Percentiles rank a stretch among this genome's conserved stretches.
Conservation (phyloP, 148 eudicot species). For the Gaultheria prostrata region DNA sequence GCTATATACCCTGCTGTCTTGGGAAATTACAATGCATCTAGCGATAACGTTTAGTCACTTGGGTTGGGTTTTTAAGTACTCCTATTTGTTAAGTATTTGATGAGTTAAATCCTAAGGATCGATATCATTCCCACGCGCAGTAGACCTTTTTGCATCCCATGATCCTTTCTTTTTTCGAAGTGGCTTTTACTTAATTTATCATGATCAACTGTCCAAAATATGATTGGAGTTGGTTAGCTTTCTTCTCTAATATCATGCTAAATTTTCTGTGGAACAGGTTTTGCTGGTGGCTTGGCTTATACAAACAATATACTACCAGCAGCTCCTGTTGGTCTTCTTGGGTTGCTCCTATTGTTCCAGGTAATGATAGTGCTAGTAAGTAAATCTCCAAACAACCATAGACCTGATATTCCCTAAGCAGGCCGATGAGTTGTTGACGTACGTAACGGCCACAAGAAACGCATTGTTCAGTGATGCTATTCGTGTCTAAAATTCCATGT, state of each 20-base stretch:
- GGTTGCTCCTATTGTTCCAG: constrained; percentile 85
- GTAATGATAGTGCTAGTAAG: constrained; percentile 24
- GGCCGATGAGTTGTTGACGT: neutral
- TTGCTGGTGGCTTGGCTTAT: constrained; percentile 72
- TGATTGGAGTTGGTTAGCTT: neutral
- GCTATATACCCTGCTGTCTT: neutral
- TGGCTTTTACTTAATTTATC: neutral
- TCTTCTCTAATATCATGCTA: neutral
- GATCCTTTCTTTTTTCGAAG: neutral
- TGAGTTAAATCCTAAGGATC: neutral
- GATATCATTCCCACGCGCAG: neutral
- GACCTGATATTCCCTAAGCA: neutral
- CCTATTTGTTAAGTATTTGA: neutral
- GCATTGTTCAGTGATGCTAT: neutral
- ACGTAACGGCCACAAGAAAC: neutral
- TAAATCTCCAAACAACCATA: neutral
- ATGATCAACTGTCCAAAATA: neutral
- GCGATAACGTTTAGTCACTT: neutral
- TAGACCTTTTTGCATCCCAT: neutral
- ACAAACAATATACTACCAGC: constrained; percentile 69
- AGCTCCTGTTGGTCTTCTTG: constrained; percentile 88
- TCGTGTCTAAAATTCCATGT: neutral
- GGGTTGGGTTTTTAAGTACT: too few relatives aligned
- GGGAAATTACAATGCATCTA: neutral
- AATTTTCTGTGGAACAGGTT: constrained; percentile 44